phyloP scores from a whole-genome alignment of 495 filamentous ascomycete species.

The Daldinia loculata region DNA sequence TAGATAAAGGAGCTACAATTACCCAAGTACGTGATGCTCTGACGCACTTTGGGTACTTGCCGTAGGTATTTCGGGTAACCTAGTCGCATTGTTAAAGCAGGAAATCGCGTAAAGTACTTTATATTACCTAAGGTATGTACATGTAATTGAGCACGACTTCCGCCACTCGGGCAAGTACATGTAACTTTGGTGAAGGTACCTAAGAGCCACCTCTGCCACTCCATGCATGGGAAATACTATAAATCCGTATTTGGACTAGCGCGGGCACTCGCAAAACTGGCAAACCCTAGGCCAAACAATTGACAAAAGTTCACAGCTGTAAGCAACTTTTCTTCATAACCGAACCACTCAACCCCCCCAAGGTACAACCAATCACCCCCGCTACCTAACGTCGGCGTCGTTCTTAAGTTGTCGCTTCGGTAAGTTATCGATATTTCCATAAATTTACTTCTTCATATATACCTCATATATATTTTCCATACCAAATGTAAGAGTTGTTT shows the following conservation, averaged over 20 bases:
- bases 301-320: constrained; percentile 33
- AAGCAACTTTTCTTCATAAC: constrained; percentile 40
- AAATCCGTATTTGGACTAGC: constrained; percentile 36
- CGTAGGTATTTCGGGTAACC: no score
- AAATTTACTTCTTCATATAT: background rate
- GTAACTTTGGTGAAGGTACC: background rate
- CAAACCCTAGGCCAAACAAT: constrained; percentile 39
- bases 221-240: constrained; percentile 3
- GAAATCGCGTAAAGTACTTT: no score
- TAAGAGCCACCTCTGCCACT: background rate
- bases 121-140: background rate
- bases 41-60: no score
- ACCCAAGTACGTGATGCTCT: no score
- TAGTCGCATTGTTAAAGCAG: no score
- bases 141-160: background rate
- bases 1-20: no score
- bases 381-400: constrained; percentile 30
- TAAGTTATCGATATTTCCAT: constrained; percentile 21
- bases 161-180: no score
- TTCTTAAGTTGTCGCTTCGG: constrained; percentile 20
- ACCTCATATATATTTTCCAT: background rate
- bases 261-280: constrained; percentile 15
- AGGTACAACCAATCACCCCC: constrained; percentile 42
- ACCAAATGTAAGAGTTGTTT: background rate
- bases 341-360: constrained; percentile 29